A percentile compares a stretch with the other conserved stretches of the same genome.
phyloP scores from a whole-genome alignment of 352 stramenopile genomes.

The Phytophthora aleatoria region DNA sequence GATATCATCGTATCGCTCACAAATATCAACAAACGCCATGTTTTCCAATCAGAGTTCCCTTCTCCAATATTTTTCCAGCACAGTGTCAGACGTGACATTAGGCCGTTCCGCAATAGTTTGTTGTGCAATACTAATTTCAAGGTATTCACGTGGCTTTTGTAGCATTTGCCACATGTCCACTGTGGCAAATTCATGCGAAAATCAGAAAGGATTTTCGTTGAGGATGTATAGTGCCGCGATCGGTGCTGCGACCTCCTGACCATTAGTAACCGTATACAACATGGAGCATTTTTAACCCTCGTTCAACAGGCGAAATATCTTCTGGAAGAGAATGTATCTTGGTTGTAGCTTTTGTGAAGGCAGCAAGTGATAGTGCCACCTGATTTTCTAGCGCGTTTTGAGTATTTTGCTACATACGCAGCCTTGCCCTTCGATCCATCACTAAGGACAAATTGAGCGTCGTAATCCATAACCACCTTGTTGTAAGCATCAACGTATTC shows the following conservation, averaged over 20 bases:
- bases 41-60: background rate
- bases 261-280: constrained; percentile 24
- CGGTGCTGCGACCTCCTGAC: constrained; percentile 21
- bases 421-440: constrained; percentile 16
- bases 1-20: too few species aligned
- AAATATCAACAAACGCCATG: constrained; percentile 18
- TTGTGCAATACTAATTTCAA: background rate
- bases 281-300: constrained; percentile 20
- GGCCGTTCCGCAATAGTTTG: too few species aligned
- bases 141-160: background rate
- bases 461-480: constrained; percentile 16
- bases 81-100: background rate
- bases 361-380: constrained; percentile 8
- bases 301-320: constrained; percentile 7
- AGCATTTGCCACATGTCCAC: constrained; percentile 14
- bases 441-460: constrained; percentile 27
- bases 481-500: too few species aligned
- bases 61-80: constrained; percentile 23
- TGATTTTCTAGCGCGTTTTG: constrained; percentile 37
- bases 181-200: too few species aligned
- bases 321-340: constrained; percentile 5
- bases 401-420: constrained; percentile 38
- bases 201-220: too few species aligned
- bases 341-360: constrained; percentile 16
- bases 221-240: too few species aligned